Base-by-base conservation (phyloP, 495 filamentous ascomycete species). In the Aspergillus coremiiformis region DNA sequence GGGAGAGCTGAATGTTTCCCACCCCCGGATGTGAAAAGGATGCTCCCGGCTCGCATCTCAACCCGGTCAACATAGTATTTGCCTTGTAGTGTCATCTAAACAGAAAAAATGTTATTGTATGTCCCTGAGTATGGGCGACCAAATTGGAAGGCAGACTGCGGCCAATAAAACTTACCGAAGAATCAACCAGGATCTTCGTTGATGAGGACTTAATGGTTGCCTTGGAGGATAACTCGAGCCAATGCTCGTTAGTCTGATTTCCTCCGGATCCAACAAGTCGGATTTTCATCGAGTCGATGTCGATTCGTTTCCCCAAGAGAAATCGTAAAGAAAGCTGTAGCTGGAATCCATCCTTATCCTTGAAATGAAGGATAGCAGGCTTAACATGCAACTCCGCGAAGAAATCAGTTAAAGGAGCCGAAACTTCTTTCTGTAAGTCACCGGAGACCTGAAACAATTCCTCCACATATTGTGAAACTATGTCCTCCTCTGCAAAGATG, bases 341-440 rank as follows among this genome's bases (percentile, higher is more conserved):
- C 29, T 85, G 79, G 55, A 95, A 92, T 21, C 89, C 84, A 66
- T 97, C 93, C 57, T 76, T 80, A 20, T 82, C 79, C 4, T 83
- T 75, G 39, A 81, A 79, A 59, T 95, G 87, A 15, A 75, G 69
- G 14, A 90, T 81, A 22, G 81, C 79, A 0, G 81, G 84, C 39
- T 89, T 82, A 4, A 95, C 74, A 23, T 78, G 65, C 9, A 95
- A 64, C 46, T 84, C 76, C 45, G 72, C 78, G 64, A 95, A 95
- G 60, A 89, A 93, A 42, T 79, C 80, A 0, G 76, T 69, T 65
- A 95, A 70, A 0, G 86, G 83, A 32, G 85, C 78, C 3, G 70
- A 73, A 41, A 88, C 67, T 49, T 89, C 84, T 39, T 84, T 81
- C 0, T 83, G 70, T 2, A 93, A 66, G 5, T 74, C 66, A 32